These are phyloP conservation scores for Protea cynaroides DNA, from an alignment of 164 flowering plant species.

Conservation along the genomic window DNA sequence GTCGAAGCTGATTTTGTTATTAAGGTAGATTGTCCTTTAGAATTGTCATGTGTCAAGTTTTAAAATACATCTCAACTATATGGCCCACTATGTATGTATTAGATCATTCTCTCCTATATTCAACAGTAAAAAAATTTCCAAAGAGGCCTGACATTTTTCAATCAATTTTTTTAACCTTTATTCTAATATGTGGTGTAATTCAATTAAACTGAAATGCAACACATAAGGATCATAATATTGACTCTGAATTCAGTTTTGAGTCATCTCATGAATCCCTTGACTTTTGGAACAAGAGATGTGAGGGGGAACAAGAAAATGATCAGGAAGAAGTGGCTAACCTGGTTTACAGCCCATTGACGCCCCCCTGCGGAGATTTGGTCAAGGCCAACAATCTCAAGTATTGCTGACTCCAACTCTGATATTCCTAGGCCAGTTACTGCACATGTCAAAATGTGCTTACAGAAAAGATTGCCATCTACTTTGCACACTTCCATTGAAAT, in stretches of 20 bases:
- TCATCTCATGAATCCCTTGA: not conserved
- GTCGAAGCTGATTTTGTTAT: no score
- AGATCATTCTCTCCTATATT: no score
- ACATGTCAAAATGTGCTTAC: constrained; percentile 60
- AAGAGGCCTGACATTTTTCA: no score
- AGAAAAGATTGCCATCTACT: constrained; percentile 27
- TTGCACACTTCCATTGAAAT: constrained; percentile 22
- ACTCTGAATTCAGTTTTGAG: not conserved
- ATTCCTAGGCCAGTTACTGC: constrained; percentile 85
- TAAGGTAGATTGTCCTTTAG: no score
- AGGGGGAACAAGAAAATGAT: not conserved
- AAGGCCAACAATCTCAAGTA: constrained; percentile 65
- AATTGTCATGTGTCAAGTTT: no score
- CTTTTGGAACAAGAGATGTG: not conserved
- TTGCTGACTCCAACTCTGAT: constrained; percentile 60
- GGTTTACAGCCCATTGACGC: constrained; percentile 80
- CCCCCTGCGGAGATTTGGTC: constrained; percentile 63
- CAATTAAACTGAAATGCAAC: no score
- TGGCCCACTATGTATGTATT: no score
- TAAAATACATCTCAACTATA: no score
- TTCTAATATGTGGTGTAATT: no score
- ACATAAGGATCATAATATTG: not conserved
- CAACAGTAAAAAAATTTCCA: no score
- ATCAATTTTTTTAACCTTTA: no score
- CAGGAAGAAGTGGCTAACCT: constrained; percentile 39